Evolutionary conservation across 1,284 basidiomycete species (phyloP), one percentile per base, ranked within the genome.

Genomic region (Testicularia cyperi): DNA sequence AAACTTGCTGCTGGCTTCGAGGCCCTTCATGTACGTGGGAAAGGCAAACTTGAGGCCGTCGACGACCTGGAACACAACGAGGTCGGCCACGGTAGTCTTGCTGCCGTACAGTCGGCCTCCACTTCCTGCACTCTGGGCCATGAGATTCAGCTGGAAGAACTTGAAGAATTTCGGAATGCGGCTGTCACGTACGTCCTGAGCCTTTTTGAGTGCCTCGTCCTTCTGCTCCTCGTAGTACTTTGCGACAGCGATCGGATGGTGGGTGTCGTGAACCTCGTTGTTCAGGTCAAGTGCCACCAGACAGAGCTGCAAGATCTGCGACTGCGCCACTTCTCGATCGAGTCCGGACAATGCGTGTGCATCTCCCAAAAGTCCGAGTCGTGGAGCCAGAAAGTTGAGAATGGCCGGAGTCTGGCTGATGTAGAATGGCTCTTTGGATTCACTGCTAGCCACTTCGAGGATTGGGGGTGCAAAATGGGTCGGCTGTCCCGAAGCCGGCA

Each of bases 101-200:
- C 57, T 66, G 3, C 79, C 79, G 35, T 80, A 65, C 33, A 82
- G 70, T 68, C 78, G 79, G 1, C 16, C 42, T 8, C 6, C 21
- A 66, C 79, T 79, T 29, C 65, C 54, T n/a, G n/a, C n/a, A n/a
- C n/a, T n/a, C n/a, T n/a, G n/a, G n/a, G n/a, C n/a, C 24, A 44
- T 38, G 27, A 82, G 67, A 21, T 78, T 78, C 19, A 49, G 54
- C 45, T 80, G 70, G 48, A 81, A 81, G 21, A 37, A 19, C 22
- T 49, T 48, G 42, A 83, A 66, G 72, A 80, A 83, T 60, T 81
- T 82, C 34, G 82, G 82, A 19, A 83, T 60, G 25, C 82, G 79
- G 5, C 58, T 57, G 30, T 66, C 47, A 18, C 81, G 77, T 65
- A 82, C 80, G 28, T 78, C 76, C 30, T 73, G 68, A 9, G 81